Evolutionary conservation across 2,329 filamentous ascomycete genomes (phyloP).

Genomic region (Thermomyces lanuginosus): DNA sequence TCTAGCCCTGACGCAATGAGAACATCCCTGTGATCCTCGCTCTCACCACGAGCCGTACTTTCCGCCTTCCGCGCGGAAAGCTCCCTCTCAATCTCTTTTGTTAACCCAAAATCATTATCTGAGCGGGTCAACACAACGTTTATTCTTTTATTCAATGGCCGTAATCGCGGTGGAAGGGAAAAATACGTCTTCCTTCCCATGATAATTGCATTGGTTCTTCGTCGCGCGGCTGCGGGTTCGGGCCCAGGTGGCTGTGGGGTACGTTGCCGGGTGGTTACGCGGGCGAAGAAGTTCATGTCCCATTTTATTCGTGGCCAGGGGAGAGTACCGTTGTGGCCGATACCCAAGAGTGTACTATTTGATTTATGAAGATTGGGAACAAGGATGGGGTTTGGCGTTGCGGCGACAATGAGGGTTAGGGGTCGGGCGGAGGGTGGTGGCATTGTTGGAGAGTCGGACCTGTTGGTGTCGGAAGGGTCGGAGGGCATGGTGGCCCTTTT

Average conservation of each 20-base stretch:
- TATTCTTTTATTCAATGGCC: conserved; percentile 61
- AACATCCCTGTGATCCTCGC: conserved; percentile 14
- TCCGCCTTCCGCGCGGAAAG: conserved; percentile 16
- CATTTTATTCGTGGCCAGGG: conserved; percentile 80
- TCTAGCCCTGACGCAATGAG: conserved; percentile 44
- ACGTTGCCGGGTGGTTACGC: conserved; percentile 76
- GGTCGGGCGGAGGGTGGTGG: conserved; percentile 25
- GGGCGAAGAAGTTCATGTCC: conserved; percentile 91
- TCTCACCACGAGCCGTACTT: conserved; percentile 3
- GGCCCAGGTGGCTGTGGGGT: conserved; percentile 13
- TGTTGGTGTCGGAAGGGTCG: conserved; percentile 8
- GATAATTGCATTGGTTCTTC: conserved; percentile 56
- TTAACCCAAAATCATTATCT: conserved; percentile 17
- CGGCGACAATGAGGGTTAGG: conserved; percentile 84
- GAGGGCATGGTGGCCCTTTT: too few relatives aligned
- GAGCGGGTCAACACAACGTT: conserved; percentile 68
- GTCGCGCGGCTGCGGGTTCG: conserved; percentile 3
- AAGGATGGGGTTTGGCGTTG: conserved; percentile 40
- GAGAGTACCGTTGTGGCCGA: conserved; percentile 60
- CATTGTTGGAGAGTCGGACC: conserved; percentile 5
- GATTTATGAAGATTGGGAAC: conserved; percentile 35
- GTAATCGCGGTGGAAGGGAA: conserved; percentile 60
- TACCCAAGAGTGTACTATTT: conserved; percentile 71
- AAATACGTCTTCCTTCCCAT: conserved; percentile 99
- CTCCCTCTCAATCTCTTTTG: conserved; percentile 18